Evolutionary conservation across 225 moss, liverwort and hornwort genomes (phyloP).

Genomic region (Sphagnum tenellum): DNA sequence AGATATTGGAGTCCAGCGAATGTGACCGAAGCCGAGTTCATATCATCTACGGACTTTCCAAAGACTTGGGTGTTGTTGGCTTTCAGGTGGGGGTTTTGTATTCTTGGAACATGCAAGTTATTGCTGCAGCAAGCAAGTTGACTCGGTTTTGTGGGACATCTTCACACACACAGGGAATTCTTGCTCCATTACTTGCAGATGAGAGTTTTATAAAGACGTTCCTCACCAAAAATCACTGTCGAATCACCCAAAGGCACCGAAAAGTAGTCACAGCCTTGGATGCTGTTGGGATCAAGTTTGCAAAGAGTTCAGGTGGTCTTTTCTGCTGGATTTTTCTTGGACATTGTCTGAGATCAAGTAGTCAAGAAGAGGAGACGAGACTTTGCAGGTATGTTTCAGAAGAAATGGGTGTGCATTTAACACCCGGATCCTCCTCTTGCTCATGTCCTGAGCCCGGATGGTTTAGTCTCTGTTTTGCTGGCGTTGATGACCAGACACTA

Average conservation of each 20-base stretch:
- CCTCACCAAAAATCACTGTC: conserved; percentile 57
- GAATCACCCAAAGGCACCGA: conserved; percentile 54
- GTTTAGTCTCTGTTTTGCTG: conserved; percentile 84
- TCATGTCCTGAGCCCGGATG: conserved; percentile 74
- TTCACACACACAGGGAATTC: conserved; percentile 59
- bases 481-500: conserved; percentile 57
- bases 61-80: conserved; percentile 78
- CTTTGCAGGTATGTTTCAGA: conserved; percentile 67
- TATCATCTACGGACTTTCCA: conserved; percentile 75
- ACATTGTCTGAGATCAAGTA: conserved; percentile 24
- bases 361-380: conserved; percentile 48
- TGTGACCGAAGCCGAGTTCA: conserved; percentile 56
- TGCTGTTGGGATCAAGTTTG: conserved; percentile 37
- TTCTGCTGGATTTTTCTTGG: conserved; percentile 80
- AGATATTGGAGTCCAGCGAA: conserved; percentile 29
- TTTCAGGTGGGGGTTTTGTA: conserved; percentile 79
- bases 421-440: conserved; percentile 55
- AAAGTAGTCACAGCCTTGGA: conserved; percentile 44
- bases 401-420: conserved; percentile 59
- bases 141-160: conserved; percentile 66
- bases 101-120: conserved; percentile 66
- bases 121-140: conserved; percentile 58
- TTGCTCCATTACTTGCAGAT: conserved; percentile 64
- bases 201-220: conserved; percentile 51
- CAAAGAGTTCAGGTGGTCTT: conserved; percentile 46